Evolutionary conservation across 2,329 filamentous ascomycete species (phyloP), one percentile per base, ranked within the genome.

Genomic region (Aureobasidium sp.): DNA sequence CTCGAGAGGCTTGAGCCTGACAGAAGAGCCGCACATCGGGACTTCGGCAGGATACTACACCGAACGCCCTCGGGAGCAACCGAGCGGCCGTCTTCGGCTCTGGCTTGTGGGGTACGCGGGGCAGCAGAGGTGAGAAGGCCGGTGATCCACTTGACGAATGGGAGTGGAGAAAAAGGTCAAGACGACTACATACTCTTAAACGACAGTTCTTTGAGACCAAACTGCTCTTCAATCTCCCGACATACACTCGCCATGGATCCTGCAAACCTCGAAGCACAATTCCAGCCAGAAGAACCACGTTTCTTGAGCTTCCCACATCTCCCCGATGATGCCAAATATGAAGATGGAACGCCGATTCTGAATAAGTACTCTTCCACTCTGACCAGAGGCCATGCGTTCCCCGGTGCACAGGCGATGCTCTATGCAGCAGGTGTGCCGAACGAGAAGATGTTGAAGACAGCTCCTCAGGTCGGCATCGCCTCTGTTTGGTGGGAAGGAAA

Each of bases 401-500:
- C 93, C 0, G 93, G 90, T 31, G 91, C 93, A 51, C 90, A 96
- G 83, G 90, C 93, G 45, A 97, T 97, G 93, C 83, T 97, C 25
- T 97, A 96, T 76, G 92, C 89, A 15, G 91, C 93, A 9, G 93
- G 93, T 27, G 89, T 97, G 37, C 90, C 91, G 1, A 84, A 91
- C 71, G 82, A 85, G 69, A 81, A 94, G 62, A 85, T 87, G 70
- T 96, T 97, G 90, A 92, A 93, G 77, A 93, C 83, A 62, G 88
- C 89, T 59, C 90, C 93, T 14, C 93, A 97, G 66, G 89, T 97
- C 29, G 93, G 93, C 63, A 85, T 97, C 71, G 88, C 91, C 8
- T 91, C 89, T 5, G 90, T 97, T 5, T 97, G 92, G 92, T 97
- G 92, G 92, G 91, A 97, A 76, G 93, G 93, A 31, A 97, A 97